Conservation (phyloP, 2,329 filamentous ascomycete species). For the Aureobasidium pullulans region DNA sequence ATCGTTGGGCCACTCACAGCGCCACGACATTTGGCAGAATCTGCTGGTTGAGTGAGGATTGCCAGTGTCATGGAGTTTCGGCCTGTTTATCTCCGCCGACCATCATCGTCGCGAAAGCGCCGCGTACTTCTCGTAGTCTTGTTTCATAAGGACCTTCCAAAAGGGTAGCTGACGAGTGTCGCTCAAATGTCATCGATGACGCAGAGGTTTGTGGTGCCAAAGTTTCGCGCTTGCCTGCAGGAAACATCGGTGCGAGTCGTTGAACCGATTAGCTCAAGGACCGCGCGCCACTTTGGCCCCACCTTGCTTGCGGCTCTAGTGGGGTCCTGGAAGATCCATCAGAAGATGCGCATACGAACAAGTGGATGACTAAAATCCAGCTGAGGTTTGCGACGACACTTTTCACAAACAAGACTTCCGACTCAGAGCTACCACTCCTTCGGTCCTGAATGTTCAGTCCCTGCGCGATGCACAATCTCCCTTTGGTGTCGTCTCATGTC, state of each 20-base stretch:
- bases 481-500: neutral
- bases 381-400: neutral
- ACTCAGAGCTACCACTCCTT: neutral
- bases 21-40: conserved; percentile 10
- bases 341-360: conserved; percentile 1
- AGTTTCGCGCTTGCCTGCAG: conserved; percentile 8
- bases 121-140: conserved; percentile 7
- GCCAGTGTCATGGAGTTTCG: conserved; percentile 1
- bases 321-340: conserved; percentile 7
- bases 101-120: neutral
- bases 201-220: neutral
- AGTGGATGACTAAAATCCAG: conserved; percentile 8
- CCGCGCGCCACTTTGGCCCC: conserved; percentile 11
- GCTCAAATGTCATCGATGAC: conserved; percentile 12
- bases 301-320: conserved; percentile 3
- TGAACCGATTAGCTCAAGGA: conserved; percentile 13
- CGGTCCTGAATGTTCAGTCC: neutral
- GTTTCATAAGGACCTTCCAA: conserved; percentile 13
- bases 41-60: conserved; percentile 4
- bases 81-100: neutral
- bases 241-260: neutral
- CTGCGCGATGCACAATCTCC: neutral
- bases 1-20: conserved; percentile 8
- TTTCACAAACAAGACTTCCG: neutral
- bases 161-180: conserved; percentile 1